Percentiles rank a stretch among this genome's conserved stretches.
Evolutionary conservation across 2,329 filamentous ascomycete species (phyloP).

Genomic region (Helotiales sp.): DNA sequence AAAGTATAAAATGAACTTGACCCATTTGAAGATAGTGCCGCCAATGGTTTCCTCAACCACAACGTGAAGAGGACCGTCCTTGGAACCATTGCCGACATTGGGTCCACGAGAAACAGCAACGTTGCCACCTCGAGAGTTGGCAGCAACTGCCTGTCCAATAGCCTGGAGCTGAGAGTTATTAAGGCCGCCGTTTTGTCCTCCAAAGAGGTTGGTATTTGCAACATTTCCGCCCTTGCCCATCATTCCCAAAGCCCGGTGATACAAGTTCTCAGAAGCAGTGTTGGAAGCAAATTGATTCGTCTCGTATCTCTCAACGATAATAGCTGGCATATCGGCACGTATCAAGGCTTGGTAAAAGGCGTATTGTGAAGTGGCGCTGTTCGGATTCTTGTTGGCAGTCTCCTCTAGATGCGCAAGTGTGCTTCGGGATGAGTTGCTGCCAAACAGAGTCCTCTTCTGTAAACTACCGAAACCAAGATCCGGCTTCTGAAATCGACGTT

Average conservation of each 20-base stretch:
- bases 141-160: conserved; percentile 81
- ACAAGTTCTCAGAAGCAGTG: conserved; percentile 75
- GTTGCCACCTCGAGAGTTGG: conserved; percentile 70
- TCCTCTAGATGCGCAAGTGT: conserved; percentile 86
- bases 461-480: conserved; percentile 16
- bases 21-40: conserved; percentile 83
- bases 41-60: conserved; percentile 90
- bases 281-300: conserved; percentile 86
- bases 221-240: conserved; percentile 50
- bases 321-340: conserved; percentile 90
- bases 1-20: conserved; percentile 84
- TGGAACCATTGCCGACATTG: conserved; percentile 66
- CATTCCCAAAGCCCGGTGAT: conserved; percentile 73
- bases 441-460: conserved; percentile 39
- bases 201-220: conserved; percentile 28
- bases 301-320: conserved; percentile 88
- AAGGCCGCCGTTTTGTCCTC: conserved; percentile 46
- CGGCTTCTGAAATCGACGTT: conserved; percentile 28
- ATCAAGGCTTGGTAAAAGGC: conserved; percentile 92
- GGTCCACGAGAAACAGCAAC: conserved; percentile 56
- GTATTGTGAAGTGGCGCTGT: conserved; percentile 85
- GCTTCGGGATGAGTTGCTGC: conserved; percentile 51
- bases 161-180: conserved; percentile 72
- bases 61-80: conserved; percentile 89
- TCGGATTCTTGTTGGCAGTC: conserved; percentile 89